Base-by-base conservation (phyloP, 495 filamentous ascomycete genomes). In the Penicillium longicatenatum region DNA sequence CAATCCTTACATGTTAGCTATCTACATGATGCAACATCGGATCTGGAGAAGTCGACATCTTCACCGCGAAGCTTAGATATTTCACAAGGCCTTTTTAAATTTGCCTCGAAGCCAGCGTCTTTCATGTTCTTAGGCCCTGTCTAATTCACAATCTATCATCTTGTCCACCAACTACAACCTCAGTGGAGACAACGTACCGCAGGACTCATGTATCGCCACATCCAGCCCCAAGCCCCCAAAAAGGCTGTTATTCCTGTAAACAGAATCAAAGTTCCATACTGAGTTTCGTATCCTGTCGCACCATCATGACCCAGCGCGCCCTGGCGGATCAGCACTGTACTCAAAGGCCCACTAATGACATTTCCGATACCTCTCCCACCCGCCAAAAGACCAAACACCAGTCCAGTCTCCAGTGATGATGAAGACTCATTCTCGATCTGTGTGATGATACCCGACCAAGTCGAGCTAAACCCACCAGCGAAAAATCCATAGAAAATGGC, bases 401-500 rank as follows among this genome's bases (percentile, higher is more conserved):
- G 77, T 3, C 81, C 80, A 2, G 82, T 78, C 33, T 87, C 83
- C 22, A 82, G 63, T 4, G 72, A 74, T 17, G 73, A 58, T 21
- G 77, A 59, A 4, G 66, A 73, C 39, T 73, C 70, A 52, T 64
- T 58, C 57, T 80, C 79, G 20, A 89, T 71, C 58, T 83, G 75
- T 14, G 75, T 81, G 50, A 86, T 82, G 24, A 87, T 76, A 1
- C 86, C 89, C 0, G 83, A 78, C 80, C 85, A 89, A 1, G 82
- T 85, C 6, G 77, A 72, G 53, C 78, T 81, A 55, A 82, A 87
- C 0, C 83, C 81, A 31, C 87, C 86, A 0, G 86, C 86, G 59
- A 88, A 90, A 54, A 90, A 75, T 4, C 89, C 89, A 69, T 89
- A 91, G 2, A 83, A 67, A 7, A 91, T 61, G 20, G 81, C 83